phyloP scores from a whole-genome alignment of 1,284 basidiomycete genomes.

The Kwoniella shivajii region DNA sequence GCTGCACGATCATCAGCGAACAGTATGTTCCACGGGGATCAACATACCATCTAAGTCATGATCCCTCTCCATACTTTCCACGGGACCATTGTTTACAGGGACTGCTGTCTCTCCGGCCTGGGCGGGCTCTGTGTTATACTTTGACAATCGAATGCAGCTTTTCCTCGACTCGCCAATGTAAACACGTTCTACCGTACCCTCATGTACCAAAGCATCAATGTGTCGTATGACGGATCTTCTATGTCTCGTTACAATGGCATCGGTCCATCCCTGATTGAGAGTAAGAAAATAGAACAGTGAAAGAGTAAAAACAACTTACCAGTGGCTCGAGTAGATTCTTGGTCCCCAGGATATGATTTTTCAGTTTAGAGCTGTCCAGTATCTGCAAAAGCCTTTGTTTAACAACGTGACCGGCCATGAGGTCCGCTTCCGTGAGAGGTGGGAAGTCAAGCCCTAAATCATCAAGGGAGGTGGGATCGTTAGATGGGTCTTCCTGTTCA shows the following conservation, averaged over 20 bases:
- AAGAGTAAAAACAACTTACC: constrained; percentile 21
- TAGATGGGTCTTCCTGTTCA: constrained; percentile 12
- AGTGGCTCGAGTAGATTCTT: constrained; percentile 33
- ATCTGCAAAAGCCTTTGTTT: constrained; percentile 41
- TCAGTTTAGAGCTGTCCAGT: constrained; percentile 43
- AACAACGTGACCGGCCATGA: constrained; percentile 39
- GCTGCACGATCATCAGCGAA: constrained; percentile 1
- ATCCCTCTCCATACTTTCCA: not conserved
- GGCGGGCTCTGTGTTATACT: constrained; percentile 41
- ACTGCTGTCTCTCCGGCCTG: not conserved
- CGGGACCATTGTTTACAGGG: not conserved
- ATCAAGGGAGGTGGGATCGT: constrained; percentile 3
- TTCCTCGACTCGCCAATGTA: constrained; percentile 32
- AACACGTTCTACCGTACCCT: constrained; percentile 39
- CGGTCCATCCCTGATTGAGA: constrained; percentile 33
- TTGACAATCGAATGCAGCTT: constrained; percentile 42
- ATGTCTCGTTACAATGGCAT: constrained; percentile 19
- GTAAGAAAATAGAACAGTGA: not conserved
- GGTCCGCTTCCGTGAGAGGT: constrained; percentile 37
- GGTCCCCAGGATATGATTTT: constrained; percentile 44
- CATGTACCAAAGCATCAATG: constrained; percentile 30
- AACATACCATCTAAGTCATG: constrained; percentile 10
- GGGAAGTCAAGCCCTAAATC: constrained; percentile 35
- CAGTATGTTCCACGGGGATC: not conserved
- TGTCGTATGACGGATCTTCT: constrained; percentile 35